Conservation (phyloP, 1,284 basidiomycete genomes). For the Ustilago cynodontis region DNA sequence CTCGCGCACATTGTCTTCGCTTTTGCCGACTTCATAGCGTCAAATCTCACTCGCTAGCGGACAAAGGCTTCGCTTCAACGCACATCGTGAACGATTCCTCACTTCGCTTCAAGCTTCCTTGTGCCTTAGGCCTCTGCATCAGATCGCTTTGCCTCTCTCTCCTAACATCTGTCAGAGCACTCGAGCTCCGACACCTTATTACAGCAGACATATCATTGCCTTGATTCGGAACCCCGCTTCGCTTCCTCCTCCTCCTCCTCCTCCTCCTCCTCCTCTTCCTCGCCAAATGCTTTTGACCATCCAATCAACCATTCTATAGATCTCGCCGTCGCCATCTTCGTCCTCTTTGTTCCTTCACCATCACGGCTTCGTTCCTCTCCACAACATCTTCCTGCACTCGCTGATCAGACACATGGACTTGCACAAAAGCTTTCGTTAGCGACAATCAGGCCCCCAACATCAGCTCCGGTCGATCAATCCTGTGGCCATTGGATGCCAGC, state of each 20-base stretch:
- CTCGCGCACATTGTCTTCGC: neutral
- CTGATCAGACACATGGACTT: neutral
- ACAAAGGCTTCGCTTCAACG: neutral
- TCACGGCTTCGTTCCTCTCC: neutral
- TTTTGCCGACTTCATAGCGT: constrained; percentile 7
- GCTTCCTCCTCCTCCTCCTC: neutral
- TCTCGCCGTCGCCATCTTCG: neutral
- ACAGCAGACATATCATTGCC: constrained; percentile 4
- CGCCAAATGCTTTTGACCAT: constrained; percentile 1
- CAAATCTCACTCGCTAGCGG: constrained; percentile 3
- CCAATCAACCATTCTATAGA: neutral
- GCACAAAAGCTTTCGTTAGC: no score
- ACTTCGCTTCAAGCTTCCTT: neutral
- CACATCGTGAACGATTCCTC: constrained; percentile 1
- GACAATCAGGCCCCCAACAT: no score
- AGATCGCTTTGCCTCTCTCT: neutral
- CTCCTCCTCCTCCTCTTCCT: neutral
- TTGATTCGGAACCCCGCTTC: neutral
- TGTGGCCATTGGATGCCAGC: no score
- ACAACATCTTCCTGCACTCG: neutral
- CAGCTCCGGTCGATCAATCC: no score
- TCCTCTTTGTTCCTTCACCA: neutral
- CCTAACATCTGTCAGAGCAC: neutral
- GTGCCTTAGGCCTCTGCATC: neutral
- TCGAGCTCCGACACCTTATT: neutral